A percentile compares a stretch with the other conserved stretches of the same genome.
These are phyloP conservation scores for Hypocreales sp. DNA, from an alignment of 2,329 filamentous ascomycete genomes.

Conservation along the genomic window DNA sequence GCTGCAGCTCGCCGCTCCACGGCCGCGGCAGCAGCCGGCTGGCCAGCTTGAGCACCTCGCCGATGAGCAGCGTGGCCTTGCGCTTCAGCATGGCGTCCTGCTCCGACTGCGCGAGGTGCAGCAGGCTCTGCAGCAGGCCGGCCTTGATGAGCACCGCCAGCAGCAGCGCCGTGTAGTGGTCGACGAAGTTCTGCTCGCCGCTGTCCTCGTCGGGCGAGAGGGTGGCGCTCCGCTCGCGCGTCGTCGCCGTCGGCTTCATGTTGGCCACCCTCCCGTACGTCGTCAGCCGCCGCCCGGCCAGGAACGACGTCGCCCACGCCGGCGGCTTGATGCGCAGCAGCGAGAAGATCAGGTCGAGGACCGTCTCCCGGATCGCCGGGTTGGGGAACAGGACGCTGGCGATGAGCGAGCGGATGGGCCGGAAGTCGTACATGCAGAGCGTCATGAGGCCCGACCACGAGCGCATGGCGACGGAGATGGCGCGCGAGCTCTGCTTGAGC, in stretches of 20 bases:
- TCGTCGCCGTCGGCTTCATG: slow-evolving; percentile 44
- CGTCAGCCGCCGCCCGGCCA: slow-evolving; percentile 81
- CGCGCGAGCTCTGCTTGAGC: slow-evolving; percentile 75
- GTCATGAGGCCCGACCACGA: slow-evolving; percentile 89
- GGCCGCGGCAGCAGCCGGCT: slow-evolving; percentile 69
- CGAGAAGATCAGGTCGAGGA: slow-evolving; percentile 74
- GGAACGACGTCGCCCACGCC: slow-evolving; percentile 88
- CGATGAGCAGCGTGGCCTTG: slow-evolving; percentile 80
- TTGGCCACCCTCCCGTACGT: slow-evolving; percentile 93
- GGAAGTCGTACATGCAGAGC: slow-evolving; percentile 75
- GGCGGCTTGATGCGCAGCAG: slow-evolving; percentile 75
- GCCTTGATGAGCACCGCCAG: slow-evolving; percentile 74
- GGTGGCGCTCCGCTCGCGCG: slow-evolving; percentile 30
- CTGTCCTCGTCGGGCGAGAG: slow-evolving; percentile 48
- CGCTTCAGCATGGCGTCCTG: slow-evolving; percentile 60
- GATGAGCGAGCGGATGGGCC: slow-evolving; percentile 66
- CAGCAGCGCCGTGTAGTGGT: slow-evolving; percentile 85
- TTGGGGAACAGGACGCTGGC: slow-evolving; percentile 46
- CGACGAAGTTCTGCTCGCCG: slow-evolving; percentile 69
- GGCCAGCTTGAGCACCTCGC: slow-evolving; percentile 79
- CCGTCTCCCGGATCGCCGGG: slow-evolving; percentile 49
- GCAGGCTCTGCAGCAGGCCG: slow-evolving; percentile 48
- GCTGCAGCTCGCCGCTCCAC: slow-evolving; percentile 73
- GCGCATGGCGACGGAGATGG: slow-evolving; percentile 81
- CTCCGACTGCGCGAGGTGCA: slow-evolving; percentile 51